Base-by-base conservation (phyloP, 2,329 filamentous ascomycete genomes). In the Trichoderma cornu-damae region DNA sequence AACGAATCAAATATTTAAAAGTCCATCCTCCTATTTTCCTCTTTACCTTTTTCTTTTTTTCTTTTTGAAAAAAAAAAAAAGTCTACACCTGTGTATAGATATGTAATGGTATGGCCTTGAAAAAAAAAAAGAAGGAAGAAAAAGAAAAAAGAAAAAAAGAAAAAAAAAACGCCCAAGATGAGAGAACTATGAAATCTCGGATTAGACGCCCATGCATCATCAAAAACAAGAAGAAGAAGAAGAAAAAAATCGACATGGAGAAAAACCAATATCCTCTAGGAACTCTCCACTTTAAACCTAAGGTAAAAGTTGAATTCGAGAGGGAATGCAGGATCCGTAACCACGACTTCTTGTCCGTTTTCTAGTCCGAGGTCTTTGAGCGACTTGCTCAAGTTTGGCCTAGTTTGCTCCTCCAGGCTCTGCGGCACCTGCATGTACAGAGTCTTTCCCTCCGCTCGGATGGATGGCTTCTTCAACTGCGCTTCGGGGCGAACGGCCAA, bases 391-490 rank as follows among this genome's bases (percentile, higher is more conserved):
- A 99, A 75, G 69, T 99, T 97, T 1, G 85, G 83, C 55, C 90
- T 79, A 1, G 93, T 96, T 74, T 90, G 83, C 73, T 90, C 84
- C 69, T 96, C 90, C 55, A 99, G 75, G 61, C 88, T 84, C 5
- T 86, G 84, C 1, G 94, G 91, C 26, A 82, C 85, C 64, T 91
- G 90, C 79, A 96, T 94, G 71, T 96, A 99, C 42, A 99, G 79
- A 3, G 90, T 94, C 76, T 88, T 94, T 54, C 83, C 83, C 64
- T 93, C 86, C 0, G 77, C 79, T 48, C 91, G 82, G 64, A 99
- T 82, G 6, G 90, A 95, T 0, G 94, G 93, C 70, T 91, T 92
- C 80, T 96, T 97, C 55, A 99, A 79, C 73, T 97, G 94, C 58
- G 91, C 86, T 71, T 96, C 93, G 2, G 94, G 89, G 63, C 88